Evolutionary conservation across 495 filamentous ascomycete genomes (phyloP), one percentile per base, ranked within the genome.

Genomic region (Durotheca rogersii): DNA sequence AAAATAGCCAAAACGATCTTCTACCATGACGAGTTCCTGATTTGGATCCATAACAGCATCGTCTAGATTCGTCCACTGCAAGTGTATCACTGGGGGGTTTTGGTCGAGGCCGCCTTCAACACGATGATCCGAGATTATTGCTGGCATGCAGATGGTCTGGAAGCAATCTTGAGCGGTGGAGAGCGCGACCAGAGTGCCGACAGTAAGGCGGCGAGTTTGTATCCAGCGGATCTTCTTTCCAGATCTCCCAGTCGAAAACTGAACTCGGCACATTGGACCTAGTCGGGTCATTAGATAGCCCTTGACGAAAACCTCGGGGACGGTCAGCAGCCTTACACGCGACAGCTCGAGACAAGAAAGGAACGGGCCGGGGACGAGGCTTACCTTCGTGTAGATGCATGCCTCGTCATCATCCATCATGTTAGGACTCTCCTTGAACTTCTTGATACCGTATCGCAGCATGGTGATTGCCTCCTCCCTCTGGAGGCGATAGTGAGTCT

Each of bases 1-100:
- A 42, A 79, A 94, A 58, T 87, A 94, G 2, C 85, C 83, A 4
- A 64, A 65, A 5, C 82, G 72, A 3, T 84, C 73, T 58, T 95
- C 88, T 0, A 93, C 74, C 88, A 95, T 93, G 20, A 91, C 53
- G 69, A 85, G 85, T 57, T 88, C 81, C 31, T 80, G 62, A 19
- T 79, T 75, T 1, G 88, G 81, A 61, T 95, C 88, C 41, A 94
- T 72, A 14, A 76, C 43, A 1, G 72, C 68, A 44, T 90, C 83
- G 11, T 81, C 72, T 0, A 78, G 59, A 4, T 73, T 64, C 2
- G 80, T 77, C 65, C 91, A 90, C 60, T 85, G 83, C 2, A 95
- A 72, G 47, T 95, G 88, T 6, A 96, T 78, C 44, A 87, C 78
- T 0, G 85, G 84, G 11, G 88, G 86, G 27, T 78, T 80, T 27